These are phyloP conservation scores for Solanum dulcamara DNA, from an alignment of 257 asterid genomes.

Conservation along the genomic window DNA sequence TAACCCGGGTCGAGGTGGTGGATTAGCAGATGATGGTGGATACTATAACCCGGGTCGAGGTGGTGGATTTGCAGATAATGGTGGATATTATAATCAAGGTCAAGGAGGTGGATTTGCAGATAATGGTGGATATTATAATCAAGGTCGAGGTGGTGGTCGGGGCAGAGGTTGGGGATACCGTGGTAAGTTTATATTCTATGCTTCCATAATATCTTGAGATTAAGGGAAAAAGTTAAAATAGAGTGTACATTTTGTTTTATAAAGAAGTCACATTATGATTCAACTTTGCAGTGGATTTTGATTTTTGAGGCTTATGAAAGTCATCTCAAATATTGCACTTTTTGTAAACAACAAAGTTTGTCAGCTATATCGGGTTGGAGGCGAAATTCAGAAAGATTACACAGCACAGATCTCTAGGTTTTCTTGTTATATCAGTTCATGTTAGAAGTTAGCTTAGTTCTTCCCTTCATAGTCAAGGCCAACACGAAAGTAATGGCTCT, in stretches of 20 bases:
- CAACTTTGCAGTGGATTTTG: background rate
- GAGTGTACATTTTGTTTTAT: background rate
- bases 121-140: background rate
- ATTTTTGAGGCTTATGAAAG: background rate
- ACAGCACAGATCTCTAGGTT: background rate
- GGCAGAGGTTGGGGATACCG: slow-evolving; percentile 43
- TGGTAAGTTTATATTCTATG: slow-evolving; percentile 18
- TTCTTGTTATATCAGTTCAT: background rate
- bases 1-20: background rate
- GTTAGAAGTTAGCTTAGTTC: background rate
- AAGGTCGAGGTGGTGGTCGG: slow-evolving; percentile 19
- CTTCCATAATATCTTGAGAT: background rate
- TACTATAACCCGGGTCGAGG: background rate
- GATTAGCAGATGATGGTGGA: slow-evolving; percentile 6
- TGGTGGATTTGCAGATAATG: slow-evolving; percentile 21
- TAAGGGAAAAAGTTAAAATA: background rate
- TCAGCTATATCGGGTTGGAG: background rate
- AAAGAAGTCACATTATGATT: background rate
- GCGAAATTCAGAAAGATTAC: background rate
- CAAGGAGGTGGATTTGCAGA: background rate
- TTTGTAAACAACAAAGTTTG: background rate
- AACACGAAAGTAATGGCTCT: background rate
- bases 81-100: background rate
- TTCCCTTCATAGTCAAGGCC: background rate
- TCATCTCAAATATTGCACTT: background rate